Percentiles rank a stretch among this genome's conserved stretches.
These are phyloP conservation scores for Cymbopogon citratus DNA, from an alignment of 176 grass and related monocot species.

Conservation along the genomic window DNA sequence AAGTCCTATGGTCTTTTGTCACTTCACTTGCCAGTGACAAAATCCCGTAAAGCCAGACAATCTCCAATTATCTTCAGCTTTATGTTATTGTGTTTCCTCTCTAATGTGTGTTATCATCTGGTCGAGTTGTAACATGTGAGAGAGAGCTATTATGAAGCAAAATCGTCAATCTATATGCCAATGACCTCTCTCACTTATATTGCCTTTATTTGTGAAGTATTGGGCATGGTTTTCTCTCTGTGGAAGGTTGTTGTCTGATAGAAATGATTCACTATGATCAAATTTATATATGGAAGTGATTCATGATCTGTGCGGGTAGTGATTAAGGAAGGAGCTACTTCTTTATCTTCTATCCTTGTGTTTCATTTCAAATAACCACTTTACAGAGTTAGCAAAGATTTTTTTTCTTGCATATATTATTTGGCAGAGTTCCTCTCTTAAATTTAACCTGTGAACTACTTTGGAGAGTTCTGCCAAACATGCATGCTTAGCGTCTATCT, in stretches of 20 bases:
- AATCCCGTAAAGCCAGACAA: too few relatives aligned
- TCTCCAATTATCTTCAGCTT: neutral
- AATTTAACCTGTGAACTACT: neutral
- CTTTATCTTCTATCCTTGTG: neutral
- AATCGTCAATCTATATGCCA: neutral
- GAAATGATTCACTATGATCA: neutral
- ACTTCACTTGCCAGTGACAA: too few relatives aligned
- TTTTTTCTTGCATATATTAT: neutral
- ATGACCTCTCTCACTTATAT: neutral
- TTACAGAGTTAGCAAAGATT: neutral
- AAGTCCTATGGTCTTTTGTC: too few relatives aligned
- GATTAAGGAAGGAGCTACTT: too few relatives aligned
- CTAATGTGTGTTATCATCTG: neutral
- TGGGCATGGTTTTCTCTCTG: neutral
- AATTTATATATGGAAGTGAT: neutral
- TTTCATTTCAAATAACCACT: neutral
- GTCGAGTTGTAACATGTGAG: neutral
- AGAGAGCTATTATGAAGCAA: neutral
- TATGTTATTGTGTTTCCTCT: neutral
- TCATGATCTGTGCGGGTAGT: neutral
- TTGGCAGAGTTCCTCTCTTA: neutral
- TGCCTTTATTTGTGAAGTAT: neutral
- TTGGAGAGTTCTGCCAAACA: neutral
- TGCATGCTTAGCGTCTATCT: neutral
- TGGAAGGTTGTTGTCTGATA: neutral